Evolutionary conservation across 768 basidiomycete genomes (phyloP), one percentile per base, ranked within the genome.

Genomic region (Lactifluus pinguis): DNA sequence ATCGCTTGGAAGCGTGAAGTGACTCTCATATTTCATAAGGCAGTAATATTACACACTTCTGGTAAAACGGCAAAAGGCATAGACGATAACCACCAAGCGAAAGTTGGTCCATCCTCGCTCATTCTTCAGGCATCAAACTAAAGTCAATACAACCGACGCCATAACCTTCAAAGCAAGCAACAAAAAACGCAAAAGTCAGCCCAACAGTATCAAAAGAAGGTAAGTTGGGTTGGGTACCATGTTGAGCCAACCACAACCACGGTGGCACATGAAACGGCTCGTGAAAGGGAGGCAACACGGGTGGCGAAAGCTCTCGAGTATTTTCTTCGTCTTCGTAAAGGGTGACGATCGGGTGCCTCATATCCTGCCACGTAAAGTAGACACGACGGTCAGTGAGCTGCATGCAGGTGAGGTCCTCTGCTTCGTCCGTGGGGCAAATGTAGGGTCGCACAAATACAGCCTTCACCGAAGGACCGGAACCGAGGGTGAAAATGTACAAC

Each of bases 341-440:
- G 6, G 30, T 32, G 41, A 65, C 5, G 44, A 53, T 49, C 36
- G 50, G 54, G 21, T 62, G 64, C 17, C 32, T 49, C 14, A 44
- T 5, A 14, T 59, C 44, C 2, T 64, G 57, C 65, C 63, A 66
- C 41, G 60, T 61, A 51, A 66, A 66, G 52, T 65, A 61, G 6
- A 66, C 11, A 21, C 60, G 63, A 25, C 65, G 63, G 54, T 65
- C 63, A 0, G 64, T 65, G 6, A 66, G 51, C 36, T 66, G 65
- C 50, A 65, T 44, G 42, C 65, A 66, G 36, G 42, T 65, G 41
- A 66, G 48, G 6, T 11, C 48, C n/a, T 15, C 13, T 2, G 47
- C 1, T 4, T 0, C 13, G 13, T 15, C 2, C 15, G 13, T 2
- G n/a, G 41, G 3, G 5, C 14, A 1, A 13, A 2, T 19, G 36